A percentile compares a stretch with the other conserved stretches of the same genome.
These are phyloP conservation scores for Diaporthe aspalathi DNA, from an alignment of 2,329 filamentous ascomycete genomes.

Conservation along the genomic window DNA sequence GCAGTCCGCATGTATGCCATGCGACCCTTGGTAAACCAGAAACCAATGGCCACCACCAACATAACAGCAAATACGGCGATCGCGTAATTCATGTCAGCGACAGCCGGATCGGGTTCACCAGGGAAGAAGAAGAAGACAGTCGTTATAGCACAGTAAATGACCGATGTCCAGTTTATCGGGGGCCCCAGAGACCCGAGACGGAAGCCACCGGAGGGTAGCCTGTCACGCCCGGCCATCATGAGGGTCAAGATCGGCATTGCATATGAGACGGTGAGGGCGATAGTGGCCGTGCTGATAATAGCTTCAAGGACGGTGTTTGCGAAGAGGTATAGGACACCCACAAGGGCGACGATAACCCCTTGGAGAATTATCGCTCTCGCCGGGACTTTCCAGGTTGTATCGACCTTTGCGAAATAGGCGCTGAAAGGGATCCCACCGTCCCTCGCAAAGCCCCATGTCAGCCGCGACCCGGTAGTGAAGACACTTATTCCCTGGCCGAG, in stretches of 20 bases:
- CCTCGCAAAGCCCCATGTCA: constrained; percentile 67
- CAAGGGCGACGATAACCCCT: constrained; percentile 48
- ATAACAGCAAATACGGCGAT: constrained; percentile 68
- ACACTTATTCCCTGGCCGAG: constrained; percentile 64
- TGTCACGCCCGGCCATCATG: constrained; percentile 62
- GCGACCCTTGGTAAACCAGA: constrained; percentile 62
- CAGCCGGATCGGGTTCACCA: constrained; percentile 54
- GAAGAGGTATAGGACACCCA: constrained; percentile 68
- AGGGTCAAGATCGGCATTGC: constrained; percentile 62
- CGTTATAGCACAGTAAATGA: constrained; percentile 63
- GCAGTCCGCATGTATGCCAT: constrained; percentile 50
- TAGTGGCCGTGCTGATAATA: constrained; percentile 66
- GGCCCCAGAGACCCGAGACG: constrained; percentile 48
- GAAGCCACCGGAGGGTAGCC: constrained; percentile 55
- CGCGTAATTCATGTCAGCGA: constrained; percentile 67
- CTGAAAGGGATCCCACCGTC: constrained; percentile 61
- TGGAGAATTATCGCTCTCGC: constrained; percentile 64
- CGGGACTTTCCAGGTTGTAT: constrained; percentile 63
- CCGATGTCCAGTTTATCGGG: constrained; percentile 59
- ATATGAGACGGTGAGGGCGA: constrained; percentile 65
- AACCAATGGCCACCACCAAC: constrained; percentile 60
- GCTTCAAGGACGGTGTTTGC: constrained; percentile 64
- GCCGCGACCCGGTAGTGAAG: constrained; percentile 62
- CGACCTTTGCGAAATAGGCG: constrained; percentile 56
- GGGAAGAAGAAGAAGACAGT: constrained; percentile 69